Conservation (phyloP, 129 eudicot genomes). For the Smallanthus sonchifolius region DNA sequence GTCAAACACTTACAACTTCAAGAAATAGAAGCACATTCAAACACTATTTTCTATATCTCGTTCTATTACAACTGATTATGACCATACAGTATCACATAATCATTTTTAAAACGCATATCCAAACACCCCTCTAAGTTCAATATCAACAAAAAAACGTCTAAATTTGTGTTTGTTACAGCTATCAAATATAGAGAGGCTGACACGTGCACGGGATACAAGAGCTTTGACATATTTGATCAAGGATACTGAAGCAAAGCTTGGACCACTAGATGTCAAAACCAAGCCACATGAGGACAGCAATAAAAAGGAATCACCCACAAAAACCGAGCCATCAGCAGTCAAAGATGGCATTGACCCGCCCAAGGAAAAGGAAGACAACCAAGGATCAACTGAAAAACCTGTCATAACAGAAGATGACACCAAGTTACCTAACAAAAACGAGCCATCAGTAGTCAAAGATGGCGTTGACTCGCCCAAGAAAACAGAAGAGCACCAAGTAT, state of each 20-base stretch:
- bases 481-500: constrained; percentile 11
- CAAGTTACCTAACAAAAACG: not conserved
- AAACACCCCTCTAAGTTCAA: not conserved
- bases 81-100: not conserved
- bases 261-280: constrained; percentile 44
- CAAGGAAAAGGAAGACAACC: constrained; percentile 15
- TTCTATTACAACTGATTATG: not conserved
- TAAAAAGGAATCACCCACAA: constrained; percentile 21
- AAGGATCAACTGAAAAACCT: constrained; percentile 9
- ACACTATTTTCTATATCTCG: not conserved
- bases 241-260: constrained; percentile 66
- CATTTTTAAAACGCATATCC: not conserved
- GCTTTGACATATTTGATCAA: constrained; percentile 51
- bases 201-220: constrained; percentile 66
- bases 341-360: constrained; percentile 18
- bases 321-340: constrained; percentile 12
- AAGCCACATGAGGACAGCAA: constrained; percentile 8
- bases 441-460: constrained; percentile 17
- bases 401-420: not conserved
- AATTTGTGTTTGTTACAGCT: constrained; percentile 32
- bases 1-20: not conserved
- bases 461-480: constrained; percentile 1
- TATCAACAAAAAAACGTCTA: not conserved
- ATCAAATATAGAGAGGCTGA: constrained; percentile 51
- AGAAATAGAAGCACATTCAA: not conserved